Evolutionary conservation across 129 eudicot species (phyloP).

Genomic region (Kitagawia praeruptora): DNA sequence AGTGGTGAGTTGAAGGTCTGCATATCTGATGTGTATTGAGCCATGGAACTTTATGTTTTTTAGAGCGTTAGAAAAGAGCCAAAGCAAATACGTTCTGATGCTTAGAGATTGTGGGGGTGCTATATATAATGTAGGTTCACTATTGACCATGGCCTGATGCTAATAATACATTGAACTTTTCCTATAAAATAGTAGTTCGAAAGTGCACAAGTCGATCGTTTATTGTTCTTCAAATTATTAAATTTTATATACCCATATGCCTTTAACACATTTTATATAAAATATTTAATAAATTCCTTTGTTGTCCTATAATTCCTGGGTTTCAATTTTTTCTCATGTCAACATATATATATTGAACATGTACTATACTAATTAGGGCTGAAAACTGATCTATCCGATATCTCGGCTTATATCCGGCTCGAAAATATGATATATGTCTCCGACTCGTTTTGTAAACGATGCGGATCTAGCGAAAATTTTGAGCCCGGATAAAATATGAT

Average conservation of each 20-base stretch:
- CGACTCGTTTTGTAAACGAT: too few relatives aligned
- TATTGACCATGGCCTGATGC: not conserved
- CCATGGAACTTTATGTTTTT: conserved; percentile 30
- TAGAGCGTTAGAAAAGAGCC: conserved; percentile 17
- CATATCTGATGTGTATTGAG: conserved; percentile 38
- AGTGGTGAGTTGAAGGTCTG: conserved; percentile 41
- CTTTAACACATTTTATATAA: too few relatives aligned
- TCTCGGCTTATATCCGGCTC: too few relatives aligned
- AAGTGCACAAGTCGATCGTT: not conserved
- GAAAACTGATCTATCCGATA: too few relatives aligned
- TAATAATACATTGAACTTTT: not conserved
- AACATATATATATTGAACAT: too few relatives aligned
- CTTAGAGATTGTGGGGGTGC: conserved; percentile 10
- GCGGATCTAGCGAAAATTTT: too few relatives aligned
- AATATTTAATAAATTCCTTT: too few relatives aligned
- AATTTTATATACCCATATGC: not conserved
- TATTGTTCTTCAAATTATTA: not conserved
- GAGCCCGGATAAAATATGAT: too few relatives aligned
- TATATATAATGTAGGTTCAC: conserved; percentile 14
- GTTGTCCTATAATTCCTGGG: too few relatives aligned
- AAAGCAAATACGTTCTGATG: conserved; percentile 16
- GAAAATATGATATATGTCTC: too few relatives aligned
- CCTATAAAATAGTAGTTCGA: not conserved
- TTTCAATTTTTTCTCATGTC: too few relatives aligned
- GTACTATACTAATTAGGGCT: too few relatives aligned